phyloP scores from a whole-genome alignment of 768 basidiomycete species.

The Steccherinum ochraceum region DNA sequence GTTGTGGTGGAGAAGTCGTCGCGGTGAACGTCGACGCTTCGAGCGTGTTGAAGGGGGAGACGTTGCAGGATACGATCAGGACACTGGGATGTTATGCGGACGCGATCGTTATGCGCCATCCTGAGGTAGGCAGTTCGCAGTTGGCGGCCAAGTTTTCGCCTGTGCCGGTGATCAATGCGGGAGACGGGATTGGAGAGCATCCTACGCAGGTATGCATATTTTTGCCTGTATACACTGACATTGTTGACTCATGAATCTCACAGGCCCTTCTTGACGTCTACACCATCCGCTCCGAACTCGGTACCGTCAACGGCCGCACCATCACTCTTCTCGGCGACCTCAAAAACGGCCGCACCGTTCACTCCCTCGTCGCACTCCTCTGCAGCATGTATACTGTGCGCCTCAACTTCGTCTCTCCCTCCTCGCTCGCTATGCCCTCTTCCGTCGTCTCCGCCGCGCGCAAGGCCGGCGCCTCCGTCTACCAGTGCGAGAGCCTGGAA shows the following conservation, averaged over 20 bases:
- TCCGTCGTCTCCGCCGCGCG: slow-evolving; percentile 77
- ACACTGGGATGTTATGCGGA: slow-evolving; percentile 95
- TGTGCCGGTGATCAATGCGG: slow-evolving; percentile 93
- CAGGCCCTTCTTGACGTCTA: slow-evolving; percentile 84
- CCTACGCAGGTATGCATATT: slow-evolving; percentile 79
- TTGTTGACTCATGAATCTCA: slow-evolving; percentile 2
- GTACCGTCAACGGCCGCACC: slow-evolving; percentile 94
- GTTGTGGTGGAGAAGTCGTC: slow-evolving; percentile 95
- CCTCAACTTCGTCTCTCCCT: slow-evolving; percentile 92
- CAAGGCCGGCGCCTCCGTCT: slow-evolving; percentile 74
- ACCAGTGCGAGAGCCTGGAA: slow-evolving; percentile 82
- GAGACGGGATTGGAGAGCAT: slow-evolving; percentile 96
- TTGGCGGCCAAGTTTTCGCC: slow-evolving; percentile 94
- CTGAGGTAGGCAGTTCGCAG: slow-evolving; percentile 90
- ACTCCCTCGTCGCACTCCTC: slow-evolving; percentile 88
- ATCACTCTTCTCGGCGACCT: slow-evolving; percentile 92
- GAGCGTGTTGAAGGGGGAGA: slow-evolving; percentile 92
- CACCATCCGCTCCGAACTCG: slow-evolving; percentile 95
- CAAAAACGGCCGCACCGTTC: slow-evolving; percentile 97
- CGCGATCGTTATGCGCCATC: slow-evolving; percentile 91
- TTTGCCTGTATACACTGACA: too few relatives aligned
- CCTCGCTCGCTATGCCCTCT: slow-evolving; percentile 83
- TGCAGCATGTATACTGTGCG: slow-evolving; percentile 81
- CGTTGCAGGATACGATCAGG: slow-evolving; percentile 85
- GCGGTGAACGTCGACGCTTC: slow-evolving; percentile 74